Percentiles rank a stretch among this genome's conserved stretches.
Evolutionary conservation across 2,329 filamentous ascomycete genomes (phyloP).

Genomic region (Xylaria sp.): DNA sequence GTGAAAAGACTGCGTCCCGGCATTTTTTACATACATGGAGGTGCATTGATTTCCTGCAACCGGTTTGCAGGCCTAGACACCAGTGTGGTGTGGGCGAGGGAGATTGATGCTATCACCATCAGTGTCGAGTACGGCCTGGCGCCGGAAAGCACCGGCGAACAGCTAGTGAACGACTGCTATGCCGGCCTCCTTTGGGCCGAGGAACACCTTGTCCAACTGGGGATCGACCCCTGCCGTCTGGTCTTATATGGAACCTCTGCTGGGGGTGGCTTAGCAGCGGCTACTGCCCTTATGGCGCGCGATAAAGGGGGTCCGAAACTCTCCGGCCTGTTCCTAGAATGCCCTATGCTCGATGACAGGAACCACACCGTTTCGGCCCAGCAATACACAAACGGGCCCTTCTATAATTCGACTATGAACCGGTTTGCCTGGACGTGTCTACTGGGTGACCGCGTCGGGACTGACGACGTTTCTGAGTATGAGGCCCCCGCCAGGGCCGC

Average conservation of each 20-base stretch:
- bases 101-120: conserved; percentile 40
- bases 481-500: conserved; percentile 40
- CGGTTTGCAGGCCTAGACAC: conserved; percentile 42
- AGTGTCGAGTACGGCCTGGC: conserved; percentile 44
- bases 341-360: conserved; percentile 51
- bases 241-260: conserved; percentile 62
- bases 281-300: conserved; percentile 55
- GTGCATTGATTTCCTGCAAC: conserved; percentile 40
- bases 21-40: conserved; percentile 43
- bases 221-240: conserved; percentile 54
- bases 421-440: conserved; percentile 41
- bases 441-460: conserved; percentile 38
- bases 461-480: conserved; percentile 40
- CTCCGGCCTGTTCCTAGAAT: conserved; percentile 46
- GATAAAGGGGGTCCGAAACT: conserved; percentile 45
- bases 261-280: conserved; percentile 62
- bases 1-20: conserved; percentile 31
- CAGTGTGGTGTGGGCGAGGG: conserved; percentile 40
- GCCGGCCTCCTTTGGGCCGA: conserved; percentile 44
- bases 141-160: conserved; percentile 39
- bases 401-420: conserved; percentile 41
- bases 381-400: conserved; percentile 40
- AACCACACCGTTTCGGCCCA: conserved; percentile 39
- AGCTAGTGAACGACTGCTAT: conserved; percentile 46
- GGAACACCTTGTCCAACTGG: conserved; percentile 41